Conservation (phyloP, 2,329 filamentous ascomycete genomes). For the Scedosporium minutisporum region DNA sequence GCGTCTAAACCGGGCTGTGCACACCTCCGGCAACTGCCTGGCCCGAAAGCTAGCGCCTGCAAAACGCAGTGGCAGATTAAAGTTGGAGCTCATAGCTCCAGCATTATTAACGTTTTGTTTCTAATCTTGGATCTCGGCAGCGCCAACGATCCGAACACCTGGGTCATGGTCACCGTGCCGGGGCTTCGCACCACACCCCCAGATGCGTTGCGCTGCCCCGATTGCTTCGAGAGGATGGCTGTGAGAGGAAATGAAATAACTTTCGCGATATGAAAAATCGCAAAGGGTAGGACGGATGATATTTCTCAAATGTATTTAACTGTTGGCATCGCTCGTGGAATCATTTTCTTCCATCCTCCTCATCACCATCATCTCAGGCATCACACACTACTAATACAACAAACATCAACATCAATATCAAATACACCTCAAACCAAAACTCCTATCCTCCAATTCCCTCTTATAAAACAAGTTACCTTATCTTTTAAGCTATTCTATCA, state of each 20-base stretch:
- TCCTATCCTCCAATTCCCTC: background rate
- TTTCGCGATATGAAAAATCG: no score
- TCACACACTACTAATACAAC: background rate
- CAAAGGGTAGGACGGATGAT: background rate
- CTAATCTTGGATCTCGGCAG: conserved; percentile 1
- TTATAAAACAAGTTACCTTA: background rate
- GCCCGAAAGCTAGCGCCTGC: background rate
- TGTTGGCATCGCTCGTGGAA: background rate
- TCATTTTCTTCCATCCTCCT: conserved; percentile 1
- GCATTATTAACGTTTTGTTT: background rate
- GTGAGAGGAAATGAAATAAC: no score
- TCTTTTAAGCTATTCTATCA: background rate
- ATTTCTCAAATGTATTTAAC: background rate
- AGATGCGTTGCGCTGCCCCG: background rate
- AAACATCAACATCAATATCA: background rate
- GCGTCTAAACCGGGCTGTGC: background rate
- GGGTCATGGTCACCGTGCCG: background rate
- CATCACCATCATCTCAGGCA: background rate
- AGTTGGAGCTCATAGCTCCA: background rate
- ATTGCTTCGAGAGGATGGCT: background rate
- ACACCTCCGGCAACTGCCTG: background rate
- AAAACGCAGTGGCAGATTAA: background rate
- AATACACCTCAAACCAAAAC: background rate
- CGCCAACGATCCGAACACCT: background rate
- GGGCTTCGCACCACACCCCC: background rate